A percentile compares a stretch with the other conserved stretches of the same genome.
These are phyloP conservation scores for Vanrija pseudolonga DNA, from an alignment of 1,284 basidiomycete genomes.

Conservation along the genomic window DNA sequence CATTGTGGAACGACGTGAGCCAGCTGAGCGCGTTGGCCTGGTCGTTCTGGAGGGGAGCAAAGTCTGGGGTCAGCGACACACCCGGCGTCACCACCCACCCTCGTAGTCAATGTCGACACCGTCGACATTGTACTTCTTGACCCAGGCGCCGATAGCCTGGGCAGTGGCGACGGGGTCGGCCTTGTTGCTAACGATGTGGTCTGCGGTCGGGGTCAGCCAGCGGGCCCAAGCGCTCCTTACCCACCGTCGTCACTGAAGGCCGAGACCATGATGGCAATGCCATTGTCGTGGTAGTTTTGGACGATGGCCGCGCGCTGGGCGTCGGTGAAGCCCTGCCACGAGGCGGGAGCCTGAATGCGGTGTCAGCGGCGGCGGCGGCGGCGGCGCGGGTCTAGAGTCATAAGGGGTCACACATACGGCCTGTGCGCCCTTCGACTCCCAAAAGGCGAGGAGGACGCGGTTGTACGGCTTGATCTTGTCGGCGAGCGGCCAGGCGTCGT, in stretches of 20 bases:
- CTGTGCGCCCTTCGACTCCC: slow-evolving; percentile 46
- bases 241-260: slow-evolving; percentile 50
- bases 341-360: slow-evolving; percentile 29
- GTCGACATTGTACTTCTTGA: slow-evolving; percentile 50
- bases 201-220: slow-evolving; percentile 14
- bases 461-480: slow-evolving; percentile 34
- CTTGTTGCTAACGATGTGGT: slow-evolving; percentile 42
- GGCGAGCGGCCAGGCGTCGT: slow-evolving; percentile 22
- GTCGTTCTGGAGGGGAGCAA: slow-evolving; percentile 8
- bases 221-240: not conserved
- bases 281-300: slow-evolving; percentile 48
- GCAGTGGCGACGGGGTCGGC: slow-evolving; percentile 44
- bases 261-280: slow-evolving; percentile 52
- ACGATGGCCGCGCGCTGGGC: slow-evolving; percentile 36
- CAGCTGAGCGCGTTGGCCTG: slow-evolving; percentile 13
- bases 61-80: slow-evolving; percentile 3
- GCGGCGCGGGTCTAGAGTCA: not conserved
- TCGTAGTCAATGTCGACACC: slow-evolving; percentile 56
- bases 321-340: slow-evolving; percentile 37
- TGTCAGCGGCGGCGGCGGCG: not conserved
- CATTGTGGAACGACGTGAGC: slow-evolving; percentile 38
- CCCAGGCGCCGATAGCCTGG: slow-evolving; percentile 42
- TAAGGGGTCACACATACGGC: slow-evolving; percentile 20
- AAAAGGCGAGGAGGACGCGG: slow-evolving; percentile 53
- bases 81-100: slow-evolving; percentile 12